Base-by-base conservation (phyloP, 1,284 basidiomycete species). In the Ustilago hordei region DNA sequence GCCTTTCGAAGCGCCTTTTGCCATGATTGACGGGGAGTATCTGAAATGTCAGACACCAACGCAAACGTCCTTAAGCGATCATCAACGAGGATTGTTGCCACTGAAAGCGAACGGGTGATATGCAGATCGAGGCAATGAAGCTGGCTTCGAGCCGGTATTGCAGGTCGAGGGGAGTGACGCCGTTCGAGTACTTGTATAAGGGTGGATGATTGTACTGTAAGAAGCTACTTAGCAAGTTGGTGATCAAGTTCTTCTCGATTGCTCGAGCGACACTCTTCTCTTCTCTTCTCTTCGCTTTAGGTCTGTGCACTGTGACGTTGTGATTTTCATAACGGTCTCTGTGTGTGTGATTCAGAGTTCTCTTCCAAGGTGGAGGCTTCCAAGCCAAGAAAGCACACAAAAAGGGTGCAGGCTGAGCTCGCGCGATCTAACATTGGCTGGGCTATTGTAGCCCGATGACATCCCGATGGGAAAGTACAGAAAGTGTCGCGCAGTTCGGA, bases 1-100 rank as follows among this genome's bases (percentile, higher is more conserved):
- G 53, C 78, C 78, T 28, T 78, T 75, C 15, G 80, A 54, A 36
- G 75, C 75, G 39, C 75, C 71, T 48, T 78, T 74, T 23, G 59
- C 60, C 75, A 78, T 78, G 9, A 15, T 59, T 41, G 47, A 43
- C 8, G 4, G 9, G 19, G 34, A 38, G 47, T 50, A 38, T 23
- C 41, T 45, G 15, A 45, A 15, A 36, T 28, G 12, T 50, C 9
- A 38, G 36, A 41, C 32, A 59, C 59, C 39, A 35, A n/a, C 12
- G 23, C 4, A 19, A 47, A n/a, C 7, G 31, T 9, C 5, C 15
- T 3, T 31, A 53, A 39, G 23, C 6, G 60, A 48, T 28, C 60
- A 68, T 58, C 19, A 55, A 39, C 13, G 15, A n/a, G 50, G 3
- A 32, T 15, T 5, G 32, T 34, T 23, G 6, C 36, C 52, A 15